These are phyloP conservation scores for Brettanomyces nanus DNA, from an alignment of 805 yeast genomes.

Conservation along the genomic window DNA sequence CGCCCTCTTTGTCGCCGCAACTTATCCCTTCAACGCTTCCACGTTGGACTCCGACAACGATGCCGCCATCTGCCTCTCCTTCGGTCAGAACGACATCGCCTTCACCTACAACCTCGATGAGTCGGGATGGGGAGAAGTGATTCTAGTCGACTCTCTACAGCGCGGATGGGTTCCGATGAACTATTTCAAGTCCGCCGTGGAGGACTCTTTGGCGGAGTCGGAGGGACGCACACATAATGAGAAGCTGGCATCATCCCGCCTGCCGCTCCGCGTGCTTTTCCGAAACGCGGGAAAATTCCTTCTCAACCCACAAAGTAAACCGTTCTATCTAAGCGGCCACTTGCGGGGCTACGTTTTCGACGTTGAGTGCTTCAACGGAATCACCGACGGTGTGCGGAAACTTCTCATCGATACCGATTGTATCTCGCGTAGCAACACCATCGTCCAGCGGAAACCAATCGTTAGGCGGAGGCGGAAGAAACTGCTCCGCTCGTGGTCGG, in stretches of 20 bases:
- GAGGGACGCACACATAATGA: slow-evolving; percentile 7
- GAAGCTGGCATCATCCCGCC: slow-evolving; percentile 32
- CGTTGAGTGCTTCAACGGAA: slow-evolving; percentile 48
- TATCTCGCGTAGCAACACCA: slow-evolving; percentile 62
- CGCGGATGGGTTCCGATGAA: slow-evolving; percentile 87
- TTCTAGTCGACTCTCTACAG: slow-evolving; percentile 49
- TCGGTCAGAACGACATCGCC: slow-evolving; percentile 60
- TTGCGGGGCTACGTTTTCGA: slow-evolving; percentile 43
- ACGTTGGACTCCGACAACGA: slow-evolving; percentile 58
- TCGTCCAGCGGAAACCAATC: slow-evolving; percentile 54
- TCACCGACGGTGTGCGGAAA: slow-evolving; percentile 64
- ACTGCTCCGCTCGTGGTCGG: slow-evolving; percentile 74
- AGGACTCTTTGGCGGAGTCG: slow-evolving; percentile 13
- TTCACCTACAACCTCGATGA: slow-evolving; percentile 73
- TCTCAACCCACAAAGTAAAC: slow-evolving; percentile 51
- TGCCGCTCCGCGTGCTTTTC: slow-evolving; percentile 48
- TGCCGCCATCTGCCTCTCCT: slow-evolving; percentile 65
- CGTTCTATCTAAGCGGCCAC: slow-evolving; percentile 25
- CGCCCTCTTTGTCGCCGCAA: slow-evolving; percentile 28
- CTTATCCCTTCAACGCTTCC: slow-evolving; percentile 27
- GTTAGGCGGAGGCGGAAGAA: slow-evolving; percentile 60
- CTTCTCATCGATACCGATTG: slow-evolving; percentile 63
- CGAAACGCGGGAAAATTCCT: slow-evolving; percentile 60
- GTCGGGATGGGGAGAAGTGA: slow-evolving; percentile 86
- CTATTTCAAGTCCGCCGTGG: slow-evolving; percentile 45